phyloP scores from a whole-genome alignment of 495 filamentous ascomycete species.

The Penicillium canariense region DNA sequence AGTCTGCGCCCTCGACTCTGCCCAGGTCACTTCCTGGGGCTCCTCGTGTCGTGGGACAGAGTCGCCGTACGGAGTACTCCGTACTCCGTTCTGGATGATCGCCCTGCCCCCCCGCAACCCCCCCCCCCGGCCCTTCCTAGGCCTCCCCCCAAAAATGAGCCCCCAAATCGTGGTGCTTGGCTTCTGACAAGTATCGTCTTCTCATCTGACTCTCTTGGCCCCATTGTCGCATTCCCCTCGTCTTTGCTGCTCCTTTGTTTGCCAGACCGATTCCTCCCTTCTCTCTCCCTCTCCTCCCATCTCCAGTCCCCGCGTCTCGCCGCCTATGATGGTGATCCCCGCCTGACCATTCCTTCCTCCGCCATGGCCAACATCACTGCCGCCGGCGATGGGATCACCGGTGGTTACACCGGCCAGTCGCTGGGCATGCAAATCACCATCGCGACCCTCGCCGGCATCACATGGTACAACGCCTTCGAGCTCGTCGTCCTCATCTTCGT shows the following conservation, averaged over 20 bases:
- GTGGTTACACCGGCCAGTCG: conserved; percentile 35
- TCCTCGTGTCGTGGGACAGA: too few relatives aligned
- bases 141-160: not conserved
- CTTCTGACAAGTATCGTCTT: not conserved
- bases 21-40: too few relatives aligned
- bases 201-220: conserved; percentile 5
- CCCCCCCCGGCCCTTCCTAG: not conserved
- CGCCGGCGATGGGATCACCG: conserved; percentile 44
- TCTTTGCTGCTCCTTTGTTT: too few relatives aligned
- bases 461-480: conserved; percentile 56
- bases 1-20: too few relatives aligned
- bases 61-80: too few relatives aligned
- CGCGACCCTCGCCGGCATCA: conserved; percentile 51
- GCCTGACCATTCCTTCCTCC: conserved; percentile 7
- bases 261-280: conserved; percentile 12
- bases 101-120: not conserved
- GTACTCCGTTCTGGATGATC: not conserved
- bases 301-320: too few relatives aligned
- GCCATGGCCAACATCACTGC: conserved; percentile 26
- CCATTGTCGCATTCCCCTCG: too few relatives aligned
- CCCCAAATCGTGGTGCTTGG: not conserved
- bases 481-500: conserved; percentile 55
- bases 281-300: not conserved
- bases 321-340: conserved; percentile 17
- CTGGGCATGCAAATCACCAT: conserved; percentile 48